Evolutionary conservation across 805 yeast species (phyloP).

Genomic region (Tetrapisispora iriomotensis): DNA sequence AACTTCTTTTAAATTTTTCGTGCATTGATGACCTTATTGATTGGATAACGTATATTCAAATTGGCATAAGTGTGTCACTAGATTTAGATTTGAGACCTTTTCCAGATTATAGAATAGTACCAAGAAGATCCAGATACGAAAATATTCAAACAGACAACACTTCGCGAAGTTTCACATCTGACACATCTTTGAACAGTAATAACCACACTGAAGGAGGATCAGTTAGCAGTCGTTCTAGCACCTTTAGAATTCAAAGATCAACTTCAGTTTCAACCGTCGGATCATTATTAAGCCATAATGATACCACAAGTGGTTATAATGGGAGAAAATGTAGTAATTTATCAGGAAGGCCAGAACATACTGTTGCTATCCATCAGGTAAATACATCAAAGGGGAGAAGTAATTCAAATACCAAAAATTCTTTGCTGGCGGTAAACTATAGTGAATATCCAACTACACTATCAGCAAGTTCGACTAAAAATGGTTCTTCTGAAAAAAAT

Average conservation of each 20-base stretch:
- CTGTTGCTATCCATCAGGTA: neutral
- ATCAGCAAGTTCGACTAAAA: neutral
- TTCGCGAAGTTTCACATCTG: neutral
- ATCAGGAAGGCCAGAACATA: neutral
- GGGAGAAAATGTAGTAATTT: neutral
- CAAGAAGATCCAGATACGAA: slow-evolving; percentile 49
- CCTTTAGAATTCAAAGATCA: neutral
- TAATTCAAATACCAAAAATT: no score
- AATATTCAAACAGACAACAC: neutral
- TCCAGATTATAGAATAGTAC: slow-evolving; percentile 74
- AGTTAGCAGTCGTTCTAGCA: neutral
- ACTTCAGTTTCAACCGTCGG: neutral
- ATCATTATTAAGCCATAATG: neutral
- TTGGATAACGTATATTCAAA: slow-evolving; percentile 66
- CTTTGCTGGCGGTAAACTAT: no score
- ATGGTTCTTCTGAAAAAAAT: neutral
- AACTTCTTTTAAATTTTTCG: slow-evolving; percentile 57
- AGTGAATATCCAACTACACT: no score
- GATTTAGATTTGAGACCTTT: slow-evolving; percentile 62
- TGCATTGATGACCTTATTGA: slow-evolving; percentile 57
- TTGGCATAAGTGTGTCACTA: slow-evolving; percentile 71
- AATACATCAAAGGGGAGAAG: no score
- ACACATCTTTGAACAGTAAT: neutral
- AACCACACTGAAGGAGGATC: neutral
- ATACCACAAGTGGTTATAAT: neutral